These are phyloP conservation scores for Tetrapisispora arboricola DNA, from an alignment of 805 yeast species.

Conservation along the genomic window DNA sequence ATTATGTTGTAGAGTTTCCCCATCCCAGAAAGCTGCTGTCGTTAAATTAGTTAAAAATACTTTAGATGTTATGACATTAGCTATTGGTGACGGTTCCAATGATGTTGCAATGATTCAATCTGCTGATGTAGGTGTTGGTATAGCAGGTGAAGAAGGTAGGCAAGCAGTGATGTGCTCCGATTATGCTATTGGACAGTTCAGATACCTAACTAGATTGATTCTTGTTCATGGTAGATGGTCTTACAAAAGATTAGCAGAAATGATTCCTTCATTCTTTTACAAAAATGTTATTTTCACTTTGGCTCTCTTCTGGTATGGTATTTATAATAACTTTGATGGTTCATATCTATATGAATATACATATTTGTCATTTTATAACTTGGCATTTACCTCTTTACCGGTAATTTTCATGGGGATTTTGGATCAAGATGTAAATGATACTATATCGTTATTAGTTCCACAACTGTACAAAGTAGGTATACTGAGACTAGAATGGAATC, in stretches of 20 bases:
- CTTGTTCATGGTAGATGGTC: conserved; percentile 83
- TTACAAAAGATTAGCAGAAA: conserved; percentile 69
- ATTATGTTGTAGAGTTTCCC: conserved; percentile 79
- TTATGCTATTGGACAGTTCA: conserved; percentile 79
- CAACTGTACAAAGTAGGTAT: conserved; percentile 68
- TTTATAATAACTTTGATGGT: conserved; percentile 68
- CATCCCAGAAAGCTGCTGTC: conserved; percentile 77
- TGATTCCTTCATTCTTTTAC: conserved; percentile 75
- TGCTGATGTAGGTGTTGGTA: conserved; percentile 82
- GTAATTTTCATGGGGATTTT: conserved; percentile 67
- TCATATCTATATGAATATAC: conserved; percentile 72
- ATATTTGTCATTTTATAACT: conserved; percentile 66
- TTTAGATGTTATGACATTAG: conserved; percentile 72
- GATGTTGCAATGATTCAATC: conserved; percentile 89
- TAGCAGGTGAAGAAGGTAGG: conserved; percentile 86
- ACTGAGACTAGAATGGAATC: conserved; percentile 62
- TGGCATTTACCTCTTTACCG: conserved; percentile 77
- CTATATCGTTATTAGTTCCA: conserved; percentile 61
- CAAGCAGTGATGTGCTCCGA: conserved; percentile 87
- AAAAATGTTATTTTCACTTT: conserved; percentile 69
- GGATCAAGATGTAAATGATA: conserved; percentile 71
- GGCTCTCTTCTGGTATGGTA: conserved; percentile 73
- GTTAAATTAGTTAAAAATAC: conserved; percentile 67
- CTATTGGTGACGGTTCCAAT: conserved; percentile 84
- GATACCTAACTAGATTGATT: conserved; percentile 55